These are phyloP conservation scores for Ceratocystis cacaofunesta DNA, from an alignment of 2,329 filamentous ascomycete genomes.

Conservation along the genomic window DNA sequence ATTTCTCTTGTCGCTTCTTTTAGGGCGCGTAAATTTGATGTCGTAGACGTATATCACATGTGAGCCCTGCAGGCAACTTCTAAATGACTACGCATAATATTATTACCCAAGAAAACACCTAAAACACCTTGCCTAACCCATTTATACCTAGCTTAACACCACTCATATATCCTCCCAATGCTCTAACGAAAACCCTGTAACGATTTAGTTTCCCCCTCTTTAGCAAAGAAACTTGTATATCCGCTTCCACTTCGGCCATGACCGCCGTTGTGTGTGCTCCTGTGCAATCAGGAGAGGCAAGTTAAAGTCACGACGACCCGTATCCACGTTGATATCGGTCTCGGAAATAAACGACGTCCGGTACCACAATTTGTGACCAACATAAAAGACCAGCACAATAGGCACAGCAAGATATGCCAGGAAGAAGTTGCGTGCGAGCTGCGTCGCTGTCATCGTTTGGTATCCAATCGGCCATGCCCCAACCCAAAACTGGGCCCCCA, in stretches of 20 bases:
- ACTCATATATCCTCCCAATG: no score
- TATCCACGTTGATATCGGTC: conserved; percentile 72
- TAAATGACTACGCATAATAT: no score
- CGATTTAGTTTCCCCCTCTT: neutral
- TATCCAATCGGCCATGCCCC: conserved; percentile 61
- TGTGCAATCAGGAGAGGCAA: conserved; percentile 63
- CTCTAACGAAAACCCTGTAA: no score
- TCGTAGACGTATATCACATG: no score
- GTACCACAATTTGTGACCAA: conserved; percentile 62
- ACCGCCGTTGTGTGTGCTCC: conserved; percentile 57
- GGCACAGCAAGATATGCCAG: conserved; percentile 55
- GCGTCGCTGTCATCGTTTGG: conserved; percentile 27
- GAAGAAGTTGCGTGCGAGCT: conserved; percentile 55
- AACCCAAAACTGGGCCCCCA: conserved; percentile 78
- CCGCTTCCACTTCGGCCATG: conserved; percentile 65
- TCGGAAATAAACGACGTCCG: conserved; percentile 51
- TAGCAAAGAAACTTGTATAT: conserved; percentile 60
- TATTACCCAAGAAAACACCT: no score
- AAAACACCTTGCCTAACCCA: no score
- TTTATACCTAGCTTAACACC: no score
- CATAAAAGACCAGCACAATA: conserved; percentile 51
- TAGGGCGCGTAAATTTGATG: no score
- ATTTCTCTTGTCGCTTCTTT: no score
- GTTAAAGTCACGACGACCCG: conserved; percentile 74
- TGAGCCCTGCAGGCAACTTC: no score